Percentiles rank a stretch among this genome's conserved stretches.
phyloP scores from a whole-genome alignment of 495 filamentous ascomycete genomes.

The Clavariopsis aquatica region DNA sequence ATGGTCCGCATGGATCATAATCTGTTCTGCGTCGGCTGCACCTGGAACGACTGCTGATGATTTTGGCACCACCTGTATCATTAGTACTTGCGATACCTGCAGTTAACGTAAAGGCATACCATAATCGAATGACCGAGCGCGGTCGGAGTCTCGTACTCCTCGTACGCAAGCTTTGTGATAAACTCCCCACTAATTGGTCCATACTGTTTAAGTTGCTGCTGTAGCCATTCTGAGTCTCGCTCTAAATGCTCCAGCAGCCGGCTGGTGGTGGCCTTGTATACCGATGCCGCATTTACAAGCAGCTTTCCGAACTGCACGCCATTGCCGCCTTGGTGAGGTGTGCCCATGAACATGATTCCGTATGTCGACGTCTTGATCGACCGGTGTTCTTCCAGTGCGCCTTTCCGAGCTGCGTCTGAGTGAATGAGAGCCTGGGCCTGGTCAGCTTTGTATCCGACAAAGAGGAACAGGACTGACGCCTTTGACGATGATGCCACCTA shows the following conservation, averaged over 20 bases:
- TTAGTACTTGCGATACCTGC: slow-evolving; percentile 13
- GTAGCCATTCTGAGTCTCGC: slow-evolving; percentile 44
- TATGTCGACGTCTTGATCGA: slow-evolving; percentile 32
- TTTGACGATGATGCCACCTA: slow-evolving; percentile 39
- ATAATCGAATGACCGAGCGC: slow-evolving; percentile 34
- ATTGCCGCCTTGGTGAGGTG: slow-evolving; percentile 40
- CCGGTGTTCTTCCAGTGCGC: slow-evolving; percentile 30
- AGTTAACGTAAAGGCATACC: slow-evolving; percentile 27
- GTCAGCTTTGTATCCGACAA: slow-evolving; percentile 11
- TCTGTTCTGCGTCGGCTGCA: slow-evolving; percentile 42
- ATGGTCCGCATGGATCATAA: slow-evolving; percentile 46
- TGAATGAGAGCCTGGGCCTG: slow-evolving; percentile 35
- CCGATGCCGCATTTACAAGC: slow-evolving; percentile 44
- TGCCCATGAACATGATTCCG: slow-evolving; percentile 38
- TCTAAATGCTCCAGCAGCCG: slow-evolving; percentile 42
- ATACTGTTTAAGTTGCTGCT: slow-evolving; percentile 43
- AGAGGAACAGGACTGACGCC: slow-evolving; percentile 10
- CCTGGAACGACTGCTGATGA: slow-evolving; percentile 44
- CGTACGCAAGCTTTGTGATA: slow-evolving; percentile 32
- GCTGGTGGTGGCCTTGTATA: slow-evolving; percentile 39
- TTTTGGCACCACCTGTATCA: slow-evolving; percentile 43
- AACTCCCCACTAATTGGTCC: slow-evolving; percentile 21
- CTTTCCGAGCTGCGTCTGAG: slow-evolving; percentile 30
- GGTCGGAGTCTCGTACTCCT: slow-evolving; percentile 35
- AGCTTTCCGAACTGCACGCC: slow-evolving; percentile 34